phyloP scores from a whole-genome alignment of 371 early-diverging fungal species.

The Mortierella sp. region DNA sequence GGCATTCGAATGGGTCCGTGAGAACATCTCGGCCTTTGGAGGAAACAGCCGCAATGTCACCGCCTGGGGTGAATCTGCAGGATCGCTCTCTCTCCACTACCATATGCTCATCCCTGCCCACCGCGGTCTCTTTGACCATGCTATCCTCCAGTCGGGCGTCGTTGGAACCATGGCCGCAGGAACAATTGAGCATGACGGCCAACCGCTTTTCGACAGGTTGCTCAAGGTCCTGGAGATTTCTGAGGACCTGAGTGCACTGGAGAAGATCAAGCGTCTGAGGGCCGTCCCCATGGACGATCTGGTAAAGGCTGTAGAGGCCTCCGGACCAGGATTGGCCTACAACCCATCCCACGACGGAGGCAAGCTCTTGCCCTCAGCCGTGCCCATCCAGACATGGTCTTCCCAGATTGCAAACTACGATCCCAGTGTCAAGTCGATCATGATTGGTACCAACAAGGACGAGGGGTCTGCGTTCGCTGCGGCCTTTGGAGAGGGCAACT shows the following conservation, averaged over 20 bases:
- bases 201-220: slow-evolving; percentile 18
- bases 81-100: slow-evolving; percentile 54
- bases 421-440: slow-evolving; percentile 6
- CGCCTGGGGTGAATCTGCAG: slow-evolving; percentile 64
- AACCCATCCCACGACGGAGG: slow-evolving; percentile 17
- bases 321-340: not conserved
- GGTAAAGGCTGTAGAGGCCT: not conserved
- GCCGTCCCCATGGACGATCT: slow-evolving; percentile 19
- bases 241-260: slow-evolving; percentile 7
- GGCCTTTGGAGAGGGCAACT: not conserved
- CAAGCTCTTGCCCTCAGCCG: slow-evolving; percentile 2
- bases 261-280: slow-evolving; percentile 30
- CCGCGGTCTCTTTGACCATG: slow-evolving; percentile 44
- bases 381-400: slow-evolving; percentile 1
- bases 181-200: slow-evolving; percentile 10
- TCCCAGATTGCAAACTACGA: slow-evolving; percentile 4
- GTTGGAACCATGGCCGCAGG: slow-evolving; percentile 17
- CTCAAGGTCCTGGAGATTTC: slow-evolving; percentile 25
- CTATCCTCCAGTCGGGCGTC: slow-evolving; percentile 54
- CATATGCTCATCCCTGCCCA: slow-evolving; percentile 35
- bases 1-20: slow-evolving; percentile 62
- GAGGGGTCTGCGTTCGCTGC: slow-evolving; percentile 8
- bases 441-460: slow-evolving; percentile 13
- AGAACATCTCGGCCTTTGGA: slow-evolving; percentile 63
- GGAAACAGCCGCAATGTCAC: slow-evolving; percentile 62